Evolutionary conservation across 306 rosid genomes (phyloP).

Genomic region (Aeschynomene evenia): DNA sequence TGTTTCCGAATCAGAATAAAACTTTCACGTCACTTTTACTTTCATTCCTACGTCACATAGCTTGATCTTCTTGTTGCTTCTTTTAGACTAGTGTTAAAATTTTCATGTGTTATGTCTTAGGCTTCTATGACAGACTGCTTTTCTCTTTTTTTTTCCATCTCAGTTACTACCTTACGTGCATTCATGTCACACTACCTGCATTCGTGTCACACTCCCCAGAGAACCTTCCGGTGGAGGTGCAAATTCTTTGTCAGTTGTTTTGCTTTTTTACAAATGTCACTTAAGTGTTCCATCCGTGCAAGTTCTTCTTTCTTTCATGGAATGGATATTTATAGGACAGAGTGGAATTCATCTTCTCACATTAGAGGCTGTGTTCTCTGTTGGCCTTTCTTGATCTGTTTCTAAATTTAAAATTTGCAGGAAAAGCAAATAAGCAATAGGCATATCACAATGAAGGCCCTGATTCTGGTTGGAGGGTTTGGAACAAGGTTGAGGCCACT

Average conservation of each 20-base stretch:
- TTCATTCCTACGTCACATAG: conserved; percentile 13
- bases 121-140: conserved; percentile 23
- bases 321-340: conserved; percentile 25
- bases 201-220: conserved; percentile 15
- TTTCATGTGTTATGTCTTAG: conserved; percentile 14
- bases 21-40: conserved; percentile 11
- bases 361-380: conserved; percentile 18
- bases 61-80: conserved; percentile 26
- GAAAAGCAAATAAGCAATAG: conserved; percentile 43
- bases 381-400: conserved; percentile 19
- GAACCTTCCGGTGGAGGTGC: conserved; percentile 28
- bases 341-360: conserved; percentile 15
- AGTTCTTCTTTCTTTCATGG: conserved; percentile 18
- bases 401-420: conserved; percentile 32
- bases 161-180: conserved; percentile 5
- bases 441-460: conserved; percentile 83
- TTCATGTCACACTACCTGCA: conserved; percentile 7
- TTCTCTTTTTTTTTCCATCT: not conserved
- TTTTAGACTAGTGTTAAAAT: not conserved
- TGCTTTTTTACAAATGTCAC: conserved; percentile 13
- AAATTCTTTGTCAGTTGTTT: conserved; percentile 28
- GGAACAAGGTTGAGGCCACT: conserved; percentile 99
- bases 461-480: conserved; percentile 97
- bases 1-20: conserved; percentile 21
- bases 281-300: conserved; percentile 17